phyloP scores from a whole-genome alignment of 2,329 filamentous ascomycete genomes.

The Tolypocladium pustulatum region DNA sequence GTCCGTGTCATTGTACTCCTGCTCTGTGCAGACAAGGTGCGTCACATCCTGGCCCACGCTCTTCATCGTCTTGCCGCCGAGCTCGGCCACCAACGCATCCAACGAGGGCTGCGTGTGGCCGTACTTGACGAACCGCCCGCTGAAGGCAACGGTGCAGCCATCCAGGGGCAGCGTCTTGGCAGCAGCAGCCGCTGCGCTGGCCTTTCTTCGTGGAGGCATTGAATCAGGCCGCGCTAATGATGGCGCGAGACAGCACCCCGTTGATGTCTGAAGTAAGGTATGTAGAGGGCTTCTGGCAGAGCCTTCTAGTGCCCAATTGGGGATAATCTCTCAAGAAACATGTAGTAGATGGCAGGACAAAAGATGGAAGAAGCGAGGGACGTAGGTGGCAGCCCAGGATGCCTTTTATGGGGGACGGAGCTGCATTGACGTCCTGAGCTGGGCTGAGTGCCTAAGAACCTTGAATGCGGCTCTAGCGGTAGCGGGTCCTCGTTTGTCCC shows the following conservation, averaged over 20 bases:
- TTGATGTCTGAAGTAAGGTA: not conserved
- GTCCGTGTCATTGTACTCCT: conserved; percentile 38
- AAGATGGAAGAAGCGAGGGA: not conserved
- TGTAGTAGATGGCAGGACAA: not conserved
- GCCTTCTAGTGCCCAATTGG: not conserved
- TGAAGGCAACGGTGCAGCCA: conserved; percentile 1
- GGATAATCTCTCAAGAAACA: not conserved
- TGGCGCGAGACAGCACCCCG: not conserved
- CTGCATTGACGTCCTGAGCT: not conserved
- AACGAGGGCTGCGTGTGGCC: not conserved
- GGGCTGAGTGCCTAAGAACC: not conserved
- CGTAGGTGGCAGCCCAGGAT: not conserved
- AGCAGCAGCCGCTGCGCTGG: conserved; percentile 2
- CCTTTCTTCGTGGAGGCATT: not conserved
- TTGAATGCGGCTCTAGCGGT: not conserved
- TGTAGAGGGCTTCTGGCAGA: not conserved
- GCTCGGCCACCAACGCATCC: not conserved
- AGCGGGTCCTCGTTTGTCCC: not conserved
- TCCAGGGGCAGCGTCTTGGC: not conserved
- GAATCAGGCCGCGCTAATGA: not conserved
- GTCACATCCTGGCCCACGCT: conserved; percentile 39
- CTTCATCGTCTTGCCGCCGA: not conserved
- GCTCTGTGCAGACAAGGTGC: conserved; percentile 44
- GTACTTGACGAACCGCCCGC: not conserved
- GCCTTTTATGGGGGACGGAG: not conserved